Conservation (phyloP, 148 eudicot genomes). For the Camellia lanceoleosa region DNA sequence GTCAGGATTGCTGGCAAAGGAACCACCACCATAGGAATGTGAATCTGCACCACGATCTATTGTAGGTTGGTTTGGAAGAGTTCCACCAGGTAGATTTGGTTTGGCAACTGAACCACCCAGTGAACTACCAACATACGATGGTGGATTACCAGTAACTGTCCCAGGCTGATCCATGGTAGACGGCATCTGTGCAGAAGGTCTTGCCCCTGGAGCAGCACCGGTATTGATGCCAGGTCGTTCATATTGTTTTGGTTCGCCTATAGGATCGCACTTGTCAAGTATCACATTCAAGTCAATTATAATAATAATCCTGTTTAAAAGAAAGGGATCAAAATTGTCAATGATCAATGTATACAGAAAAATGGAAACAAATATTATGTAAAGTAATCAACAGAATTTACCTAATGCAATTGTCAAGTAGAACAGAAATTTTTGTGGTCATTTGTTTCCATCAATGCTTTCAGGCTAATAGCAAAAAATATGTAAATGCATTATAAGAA, state of each 20-base stretch:
- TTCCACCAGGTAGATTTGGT: conserved; percentile 31
- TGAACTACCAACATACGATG: conserved; percentile 34
- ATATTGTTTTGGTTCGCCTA: conserved; percentile 68
- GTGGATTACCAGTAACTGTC: conserved; percentile 26
- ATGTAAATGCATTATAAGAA: not conserved
- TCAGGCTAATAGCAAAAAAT: not conserved
- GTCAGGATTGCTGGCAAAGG: conserved; percentile 35
- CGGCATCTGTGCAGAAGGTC: conserved; percentile 38
- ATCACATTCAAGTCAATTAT: conserved; percentile 60
- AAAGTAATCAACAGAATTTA: not conserved
- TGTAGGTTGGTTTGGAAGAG: conserved; percentile 33
- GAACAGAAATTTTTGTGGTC: not conserved
- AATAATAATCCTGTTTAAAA: conserved; percentile 69
- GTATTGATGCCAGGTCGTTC: conserved; percentile 15
- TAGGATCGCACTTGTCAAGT: conserved; percentile 51
- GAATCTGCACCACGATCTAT: conserved; percentile 23
- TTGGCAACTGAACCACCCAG: conserved; percentile 30
- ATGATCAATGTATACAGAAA: not conserved
- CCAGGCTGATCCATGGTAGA: conserved; percentile 44
- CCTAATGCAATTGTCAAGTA: not conserved
- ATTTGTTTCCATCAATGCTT: not conserved
- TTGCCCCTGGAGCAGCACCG: conserved; percentile 26
- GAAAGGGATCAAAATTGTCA: conserved; percentile 11
- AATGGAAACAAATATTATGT: not conserved
- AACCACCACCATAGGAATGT: conserved; percentile 43